These are phyloP conservation scores for Trichoderma asperelloides DNA, from an alignment of 495 filamentous ascomycete species.

Conservation along the genomic window DNA sequence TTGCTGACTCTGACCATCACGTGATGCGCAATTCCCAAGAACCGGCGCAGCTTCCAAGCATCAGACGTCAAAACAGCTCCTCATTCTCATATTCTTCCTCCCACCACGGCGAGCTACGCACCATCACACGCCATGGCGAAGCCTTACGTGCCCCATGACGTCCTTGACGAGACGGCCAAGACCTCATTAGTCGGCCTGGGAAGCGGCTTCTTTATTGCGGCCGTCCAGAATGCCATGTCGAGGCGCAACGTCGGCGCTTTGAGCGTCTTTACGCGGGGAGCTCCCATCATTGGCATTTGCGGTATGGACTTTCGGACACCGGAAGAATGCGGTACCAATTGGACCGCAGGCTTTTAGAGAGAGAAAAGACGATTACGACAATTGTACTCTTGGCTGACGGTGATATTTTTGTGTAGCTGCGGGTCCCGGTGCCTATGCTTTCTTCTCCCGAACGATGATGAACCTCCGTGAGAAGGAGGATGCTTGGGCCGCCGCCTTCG, in stretches of 20 bases:
- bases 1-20: slow-evolving; percentile 4
- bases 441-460: slow-evolving; percentile 40
- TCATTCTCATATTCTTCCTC: background rate
- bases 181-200: background rate
- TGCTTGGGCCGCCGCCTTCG: slow-evolving; percentile 57
- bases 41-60: background rate
- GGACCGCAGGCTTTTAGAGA: slow-evolving; percentile 18
- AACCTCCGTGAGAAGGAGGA: slow-evolving; percentile 74
- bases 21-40: background rate
- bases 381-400: slow-evolving; percentile 16
- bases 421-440: slow-evolving; percentile 32
- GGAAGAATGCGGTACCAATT: slow-evolving; percentile 50
- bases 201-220: slow-evolving; percentile 58
- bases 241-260: slow-evolving; percentile 68
- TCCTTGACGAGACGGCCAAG: slow-evolving; percentile 10
- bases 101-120: slow-evolving; percentile 1
- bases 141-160: slow-evolving; percentile 9
- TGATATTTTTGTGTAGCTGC: slow-evolving; percentile 56
- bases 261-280: slow-evolving; percentile 61
- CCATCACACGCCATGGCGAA: background rate
- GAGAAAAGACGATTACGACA: background rate
- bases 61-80: slow-evolving; percentile 8
- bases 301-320: slow-evolving; percentile 21
- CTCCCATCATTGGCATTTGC: slow-evolving; percentile 27
- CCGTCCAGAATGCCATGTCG: slow-evolving; percentile 75